Conservation (phyloP, 1,284 basidiomycete species). For the Ganoderma meredithae region DNA sequence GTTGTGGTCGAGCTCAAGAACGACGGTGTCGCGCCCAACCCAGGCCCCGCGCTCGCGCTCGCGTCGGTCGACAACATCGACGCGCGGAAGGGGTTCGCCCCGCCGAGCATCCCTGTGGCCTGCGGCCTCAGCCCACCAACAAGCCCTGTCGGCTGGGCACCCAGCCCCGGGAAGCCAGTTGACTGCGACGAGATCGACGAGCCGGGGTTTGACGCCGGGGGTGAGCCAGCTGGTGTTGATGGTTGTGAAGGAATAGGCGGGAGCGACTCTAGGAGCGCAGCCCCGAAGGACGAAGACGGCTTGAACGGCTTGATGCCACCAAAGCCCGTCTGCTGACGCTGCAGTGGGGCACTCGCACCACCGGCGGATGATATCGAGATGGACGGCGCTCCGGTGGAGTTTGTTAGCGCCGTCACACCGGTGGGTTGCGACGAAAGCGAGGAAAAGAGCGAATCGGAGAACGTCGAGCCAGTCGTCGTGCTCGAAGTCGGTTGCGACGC, state of each 20-base stretch:
- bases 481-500: conserved; percentile 49
- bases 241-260: conserved; percentile 72
- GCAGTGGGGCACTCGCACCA: conserved; percentile 48
- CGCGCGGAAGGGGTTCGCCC: conserved; percentile 79
- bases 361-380: conserved; percentile 37
- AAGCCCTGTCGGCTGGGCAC: conserved; percentile 42
- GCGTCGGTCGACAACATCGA: conserved; percentile 41
- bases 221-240: conserved; percentile 49
- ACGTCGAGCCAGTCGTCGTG: conserved; percentile 49
- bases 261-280: conserved; percentile 78
- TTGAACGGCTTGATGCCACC: conserved; percentile 90
- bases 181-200: conserved; percentile 42
- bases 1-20: conserved; percentile 31
- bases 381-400: conserved; percentile 42
- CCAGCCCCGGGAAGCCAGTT: conserved; percentile 37
- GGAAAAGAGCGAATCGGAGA: conserved; percentile 59
- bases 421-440: conserved; percentile 60
- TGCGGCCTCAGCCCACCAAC: conserved; percentile 77
- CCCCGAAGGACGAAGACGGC: conserved; percentile 89
- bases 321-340: conserved; percentile 85
- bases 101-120: conserved; percentile 64
- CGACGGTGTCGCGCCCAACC: conserved; percentile 23
- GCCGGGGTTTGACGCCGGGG: conserved; percentile 30
- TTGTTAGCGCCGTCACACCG: conserved; percentile 54
- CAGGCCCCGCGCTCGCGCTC: conserved; percentile 5